These are phyloP conservation scores for Phytopythium chamaehyphon DNA, from an alignment of 352 stramenopile species.

Conservation along the genomic window DNA sequence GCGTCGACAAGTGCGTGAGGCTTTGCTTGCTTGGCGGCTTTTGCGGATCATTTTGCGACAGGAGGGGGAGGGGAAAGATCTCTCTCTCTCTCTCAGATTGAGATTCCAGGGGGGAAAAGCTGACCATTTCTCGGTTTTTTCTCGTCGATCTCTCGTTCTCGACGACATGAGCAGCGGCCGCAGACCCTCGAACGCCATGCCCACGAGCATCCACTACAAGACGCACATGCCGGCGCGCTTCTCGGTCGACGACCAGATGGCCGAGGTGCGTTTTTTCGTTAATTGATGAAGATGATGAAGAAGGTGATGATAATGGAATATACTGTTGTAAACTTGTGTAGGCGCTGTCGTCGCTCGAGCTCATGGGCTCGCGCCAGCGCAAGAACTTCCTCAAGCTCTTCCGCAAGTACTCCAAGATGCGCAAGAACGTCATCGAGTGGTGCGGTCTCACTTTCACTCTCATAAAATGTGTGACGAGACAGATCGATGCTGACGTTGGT, in stretches of 20 bases:
- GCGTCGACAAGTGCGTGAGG: background rate
- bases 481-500: too few species aligned
- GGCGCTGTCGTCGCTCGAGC: slow-evolving; percentile 71
- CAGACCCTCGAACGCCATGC: slow-evolving; percentile 1
- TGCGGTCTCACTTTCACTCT: slow-evolving; percentile 11
- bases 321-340: slow-evolving; percentile 16
- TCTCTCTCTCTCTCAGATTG: too few species aligned
- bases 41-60: background rate
- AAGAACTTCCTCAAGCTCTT: slow-evolving; percentile 90
- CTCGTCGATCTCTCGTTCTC: background rate
- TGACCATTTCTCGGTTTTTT: slow-evolving; percentile 2
- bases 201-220: slow-evolving; percentile 74
- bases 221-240: slow-evolving; percentile 81
- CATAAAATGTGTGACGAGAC: background rate
- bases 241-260: slow-evolving; percentile 87
- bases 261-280: slow-evolving; percentile 49
- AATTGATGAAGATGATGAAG: background rate
- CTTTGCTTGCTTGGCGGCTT: background rate
- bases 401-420: slow-evolving; percentile 84
- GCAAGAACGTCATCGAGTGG: slow-evolving; percentile 82
- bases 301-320: background rate
- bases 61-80: too few species aligned
- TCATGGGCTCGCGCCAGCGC: slow-evolving; percentile 73
- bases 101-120: too few species aligned
- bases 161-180: background rate